phyloP scores from a whole-genome alignment of 140 eudicot genomes.

The Flaveria floridana region DNA sequence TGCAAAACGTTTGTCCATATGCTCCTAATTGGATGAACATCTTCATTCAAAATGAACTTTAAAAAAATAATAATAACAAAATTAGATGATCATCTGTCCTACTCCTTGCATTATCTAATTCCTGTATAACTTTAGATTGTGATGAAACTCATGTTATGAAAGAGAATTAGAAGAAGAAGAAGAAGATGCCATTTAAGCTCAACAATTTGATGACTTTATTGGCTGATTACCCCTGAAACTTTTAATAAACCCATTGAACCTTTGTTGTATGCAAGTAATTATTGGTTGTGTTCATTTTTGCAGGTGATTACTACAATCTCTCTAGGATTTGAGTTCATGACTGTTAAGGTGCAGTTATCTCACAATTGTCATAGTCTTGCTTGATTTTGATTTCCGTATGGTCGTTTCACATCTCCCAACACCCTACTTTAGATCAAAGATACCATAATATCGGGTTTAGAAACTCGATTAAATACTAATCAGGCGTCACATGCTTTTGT shows the following conservation, averaged over 20 bases:
- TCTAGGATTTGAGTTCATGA: not conserved
- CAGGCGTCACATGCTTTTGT: not conserved
- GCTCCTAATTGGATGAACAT: conserved; percentile 12
- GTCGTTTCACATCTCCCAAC: not conserved
- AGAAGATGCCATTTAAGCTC: not conserved
- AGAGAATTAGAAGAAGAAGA: not conserved
- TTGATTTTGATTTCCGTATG: not conserved
- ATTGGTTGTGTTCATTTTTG: not conserved
- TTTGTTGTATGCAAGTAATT: not conserved
- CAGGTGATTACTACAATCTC: not conserved
- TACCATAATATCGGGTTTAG: not conserved
- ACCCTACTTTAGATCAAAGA: not conserved
- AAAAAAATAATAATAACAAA: not conserved
- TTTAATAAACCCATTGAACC: not conserved
- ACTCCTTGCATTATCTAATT: not conserved
- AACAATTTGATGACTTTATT: not conserved
- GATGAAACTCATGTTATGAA: not conserved
- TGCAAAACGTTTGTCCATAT: not conserved
- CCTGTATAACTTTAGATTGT: not conserved
- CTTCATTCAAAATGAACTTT: not conserved
- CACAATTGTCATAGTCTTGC: not conserved
- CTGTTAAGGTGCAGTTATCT: no score
- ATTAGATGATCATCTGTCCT: not conserved
- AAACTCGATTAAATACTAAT: not conserved
- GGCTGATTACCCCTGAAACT: not conserved